These are phyloP conservation scores for Zarea fungicola DNA, from an alignment of 2,329 filamentous ascomycete genomes.

Conservation along the genomic window DNA sequence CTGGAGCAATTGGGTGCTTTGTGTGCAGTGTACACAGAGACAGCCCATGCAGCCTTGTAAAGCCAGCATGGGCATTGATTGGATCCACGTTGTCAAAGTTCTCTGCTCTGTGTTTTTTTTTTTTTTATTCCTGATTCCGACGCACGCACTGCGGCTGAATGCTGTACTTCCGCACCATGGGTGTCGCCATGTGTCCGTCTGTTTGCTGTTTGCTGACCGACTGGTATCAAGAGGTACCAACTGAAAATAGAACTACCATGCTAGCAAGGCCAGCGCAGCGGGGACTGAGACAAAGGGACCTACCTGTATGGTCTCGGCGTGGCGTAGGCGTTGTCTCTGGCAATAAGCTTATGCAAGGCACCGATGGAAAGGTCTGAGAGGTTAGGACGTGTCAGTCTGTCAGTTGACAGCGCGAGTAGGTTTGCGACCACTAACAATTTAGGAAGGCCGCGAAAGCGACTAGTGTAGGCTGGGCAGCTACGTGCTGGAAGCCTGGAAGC, in stretches of 20 bases:
- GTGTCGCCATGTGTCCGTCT: no score
- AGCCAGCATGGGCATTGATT: constrained; percentile 3
- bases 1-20: neutral
- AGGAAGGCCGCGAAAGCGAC: neutral
- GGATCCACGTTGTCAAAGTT: constrained; percentile 10
- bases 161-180: no score
- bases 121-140: neutral
- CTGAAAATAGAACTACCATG: no score
- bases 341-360: constrained; percentile 11
- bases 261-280: no score
- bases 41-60: neutral
- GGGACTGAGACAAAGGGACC: no score
- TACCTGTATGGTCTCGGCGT: no score
- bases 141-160: neutral
- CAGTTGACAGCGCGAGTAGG: no score
- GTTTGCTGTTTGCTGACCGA: constrained; percentile 8
- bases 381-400: neutral
- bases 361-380: constrained; percentile 3
- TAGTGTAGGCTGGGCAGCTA: no score
- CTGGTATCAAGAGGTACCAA: no score
- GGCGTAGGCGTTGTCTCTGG: neutral
- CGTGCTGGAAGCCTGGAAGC: no score
- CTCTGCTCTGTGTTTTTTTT: neutral
- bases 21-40: neutral
- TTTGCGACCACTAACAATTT: no score